phyloP scores from a whole-genome alignment of 148 eudicot genomes.

The Vaccinium myrtillus region DNA sequence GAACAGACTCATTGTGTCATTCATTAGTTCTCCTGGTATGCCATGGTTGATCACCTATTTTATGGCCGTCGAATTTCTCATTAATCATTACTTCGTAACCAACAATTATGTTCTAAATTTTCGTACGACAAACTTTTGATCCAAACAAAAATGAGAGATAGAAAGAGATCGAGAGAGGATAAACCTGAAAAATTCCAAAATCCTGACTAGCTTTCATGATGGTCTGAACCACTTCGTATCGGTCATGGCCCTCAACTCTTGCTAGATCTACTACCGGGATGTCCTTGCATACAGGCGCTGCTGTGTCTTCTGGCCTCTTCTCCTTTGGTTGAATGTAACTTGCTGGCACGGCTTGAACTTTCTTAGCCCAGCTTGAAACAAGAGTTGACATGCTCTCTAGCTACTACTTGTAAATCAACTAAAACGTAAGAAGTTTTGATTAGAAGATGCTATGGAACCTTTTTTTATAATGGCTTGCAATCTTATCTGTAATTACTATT shows the following conservation, averaged over 20 bases:
- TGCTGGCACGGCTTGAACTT: not conserved
- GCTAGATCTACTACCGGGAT: not conserved
- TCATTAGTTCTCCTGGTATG: conserved; percentile 29
- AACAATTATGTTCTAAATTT: not conserved
- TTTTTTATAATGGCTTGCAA: no score
- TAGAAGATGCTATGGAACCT: no score
- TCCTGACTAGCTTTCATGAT: not conserved
- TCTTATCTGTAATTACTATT: no score
- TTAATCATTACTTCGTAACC: not conserved
- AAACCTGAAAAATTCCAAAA: not conserved
- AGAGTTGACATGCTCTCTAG: not conserved
- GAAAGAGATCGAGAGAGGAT: no score
- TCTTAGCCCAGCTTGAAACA: not conserved
- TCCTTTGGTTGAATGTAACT: not conserved
- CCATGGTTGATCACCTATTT: conserved; percentile 23
- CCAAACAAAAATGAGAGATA: not conserved
- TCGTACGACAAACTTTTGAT: not conserved
- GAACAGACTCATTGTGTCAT: conserved; percentile 17
- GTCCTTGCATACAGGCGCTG: not conserved
- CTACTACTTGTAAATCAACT: not conserved
- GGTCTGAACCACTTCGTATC: not conserved
- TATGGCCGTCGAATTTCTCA: not conserved
- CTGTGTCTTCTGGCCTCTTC: not conserved
- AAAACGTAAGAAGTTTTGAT: no score
- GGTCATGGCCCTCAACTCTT: not conserved